Conservation (phyloP, 768 basidiomycete species). For the Trametes gibbosa region DNA sequence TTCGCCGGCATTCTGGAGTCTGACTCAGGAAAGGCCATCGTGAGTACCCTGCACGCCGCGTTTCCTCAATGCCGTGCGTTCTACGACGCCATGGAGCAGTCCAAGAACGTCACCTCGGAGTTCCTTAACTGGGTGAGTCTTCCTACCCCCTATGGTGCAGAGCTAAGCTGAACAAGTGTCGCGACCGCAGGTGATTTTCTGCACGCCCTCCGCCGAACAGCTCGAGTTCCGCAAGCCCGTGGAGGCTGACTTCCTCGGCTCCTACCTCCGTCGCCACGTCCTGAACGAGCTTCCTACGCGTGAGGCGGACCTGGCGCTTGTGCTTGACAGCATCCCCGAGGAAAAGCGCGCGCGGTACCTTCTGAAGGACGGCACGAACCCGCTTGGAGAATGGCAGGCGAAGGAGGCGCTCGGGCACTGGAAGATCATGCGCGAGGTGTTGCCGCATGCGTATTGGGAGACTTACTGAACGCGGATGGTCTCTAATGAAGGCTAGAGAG, state of each 20-base stretch:
- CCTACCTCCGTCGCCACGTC: conserved; percentile 61
- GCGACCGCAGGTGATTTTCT: conserved; percentile 73
- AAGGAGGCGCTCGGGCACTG: conserved; percentile 70
- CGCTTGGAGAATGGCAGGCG: conserved; percentile 63
- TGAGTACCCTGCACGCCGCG: conserved; percentile 64
- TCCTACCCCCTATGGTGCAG: not conserved
- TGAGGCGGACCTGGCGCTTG: conserved; percentile 48
- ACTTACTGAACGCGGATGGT: conserved; percentile 58
- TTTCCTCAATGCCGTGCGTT: conserved; percentile 83
- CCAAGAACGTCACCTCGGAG: conserved; percentile 38
- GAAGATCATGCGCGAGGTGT: conserved; percentile 79
- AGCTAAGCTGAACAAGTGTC: not conserved
- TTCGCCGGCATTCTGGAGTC: conserved; percentile 74
- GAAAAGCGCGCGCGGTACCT: conserved; percentile 47
- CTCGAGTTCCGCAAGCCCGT: conserved; percentile 57
- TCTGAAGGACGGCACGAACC: conserved; percentile 61
- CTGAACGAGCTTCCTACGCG: conserved; percentile 48
- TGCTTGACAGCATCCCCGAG: conserved; percentile 20
- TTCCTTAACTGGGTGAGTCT: conserved; percentile 72
- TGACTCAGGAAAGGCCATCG: conserved; percentile 59
- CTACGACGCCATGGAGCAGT: conserved; percentile 57
- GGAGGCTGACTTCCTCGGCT: conserved; percentile 64
- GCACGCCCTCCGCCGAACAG: conserved; percentile 53
- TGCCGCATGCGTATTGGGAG: conserved; percentile 75
- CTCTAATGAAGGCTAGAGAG: not conserved